Evolutionary conservation across 176 grass and related monocot genomes (phyloP), one percentile per base, ranked within the genome.

Genomic region (Avena insularis): DNA sequence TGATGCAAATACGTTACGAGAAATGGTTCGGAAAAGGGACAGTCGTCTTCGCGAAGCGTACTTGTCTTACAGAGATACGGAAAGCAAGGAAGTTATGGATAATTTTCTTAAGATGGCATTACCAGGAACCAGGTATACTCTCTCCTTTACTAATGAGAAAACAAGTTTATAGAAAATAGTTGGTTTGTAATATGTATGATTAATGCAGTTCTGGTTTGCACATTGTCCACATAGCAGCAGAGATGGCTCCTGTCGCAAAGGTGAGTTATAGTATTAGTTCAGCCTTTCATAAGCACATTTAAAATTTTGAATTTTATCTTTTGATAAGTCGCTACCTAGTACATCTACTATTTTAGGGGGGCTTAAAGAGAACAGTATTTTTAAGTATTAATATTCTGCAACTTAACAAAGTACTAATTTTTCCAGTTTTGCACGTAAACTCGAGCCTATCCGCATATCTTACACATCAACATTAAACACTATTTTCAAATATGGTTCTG

Each of bases 161-260:
- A 45, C 11, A 61, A 73, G 31, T 57, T 87, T 58, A 48, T 66
- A 16, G 12, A 69, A 82, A 73, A 64, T 62, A 79, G 50, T 29
- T 72, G 45, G 5, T 51, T 2, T 81, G 9, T 82, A 72, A 46
- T 81, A 3, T 85, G 63, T 63, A 82, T 90, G 35, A 51, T 94
- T 46, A 79, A 87, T 85, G 80, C 90, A 98, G 96, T 78, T 87
- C 89, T 62, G 89, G 90, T 82, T 90, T 98, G 93, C 96, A 89
- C 75, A 89, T 98, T 61, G 82, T 91, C 80, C 96, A 98, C 65
- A 96, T 98, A 85, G 96, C 96, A 79, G 93, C 96, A 90, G 96
- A 98, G 89, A 98, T 98, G 96, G 96, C 96, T 60, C 96, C 96
- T 75, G 87, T 98, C 21, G 96, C 93, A 73, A 98, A 98, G 92